Evolutionary conservation across 192 early-diverging fungal genomes (phyloP).

Genomic region (Umbelopsis sp.): DNA sequence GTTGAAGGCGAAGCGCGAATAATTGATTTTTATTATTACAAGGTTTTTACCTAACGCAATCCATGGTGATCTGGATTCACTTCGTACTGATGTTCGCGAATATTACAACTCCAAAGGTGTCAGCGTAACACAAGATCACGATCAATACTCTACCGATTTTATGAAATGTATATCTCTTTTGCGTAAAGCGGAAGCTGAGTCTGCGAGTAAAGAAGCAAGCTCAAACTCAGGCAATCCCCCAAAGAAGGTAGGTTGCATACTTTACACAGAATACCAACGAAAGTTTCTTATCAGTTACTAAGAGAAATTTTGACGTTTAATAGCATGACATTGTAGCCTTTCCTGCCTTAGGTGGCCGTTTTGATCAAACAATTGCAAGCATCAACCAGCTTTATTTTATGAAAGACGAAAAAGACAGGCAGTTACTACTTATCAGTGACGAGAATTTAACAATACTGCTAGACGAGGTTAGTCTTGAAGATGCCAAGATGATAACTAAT

Average conservation of each 20-base stretch:
- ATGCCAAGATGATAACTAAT: not conserved
- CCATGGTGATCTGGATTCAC: slow-evolving; percentile 87
- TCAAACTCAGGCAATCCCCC: too few relatives aligned
- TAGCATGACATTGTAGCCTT: slow-evolving; percentile 70
- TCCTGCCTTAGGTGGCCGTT: slow-evolving; percentile 83
- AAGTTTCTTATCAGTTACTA: not conserved
- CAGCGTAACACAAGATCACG: slow-evolving; percentile 45
- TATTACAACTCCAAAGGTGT: slow-evolving; percentile 72
- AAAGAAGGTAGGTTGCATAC: not conserved
- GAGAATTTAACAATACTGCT: slow-evolving; percentile 78
- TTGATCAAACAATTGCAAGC: slow-evolving; percentile 87
- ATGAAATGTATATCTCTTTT: slow-evolving; percentile 78
- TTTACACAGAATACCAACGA: not conserved
- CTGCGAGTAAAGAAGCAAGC: not conserved
- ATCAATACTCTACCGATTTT: slow-evolving; percentile 82
- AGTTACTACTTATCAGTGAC: slow-evolving; percentile 67
- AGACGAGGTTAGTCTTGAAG: slow-evolving; percentile 49
- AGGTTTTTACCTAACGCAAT: slow-evolving; percentile 81
- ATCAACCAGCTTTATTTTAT: slow-evolving; percentile 73
- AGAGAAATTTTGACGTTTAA: not conserved
- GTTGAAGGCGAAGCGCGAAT: not conserved
- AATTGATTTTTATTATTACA: not conserved
- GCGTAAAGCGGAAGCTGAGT: slow-evolving; percentile 37
- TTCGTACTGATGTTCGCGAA: slow-evolving; percentile 55
- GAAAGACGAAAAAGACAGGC: slow-evolving; percentile 54